Conservation (phyloP, 164 flowering plant species). For the Chimonanthus praecox region DNA sequence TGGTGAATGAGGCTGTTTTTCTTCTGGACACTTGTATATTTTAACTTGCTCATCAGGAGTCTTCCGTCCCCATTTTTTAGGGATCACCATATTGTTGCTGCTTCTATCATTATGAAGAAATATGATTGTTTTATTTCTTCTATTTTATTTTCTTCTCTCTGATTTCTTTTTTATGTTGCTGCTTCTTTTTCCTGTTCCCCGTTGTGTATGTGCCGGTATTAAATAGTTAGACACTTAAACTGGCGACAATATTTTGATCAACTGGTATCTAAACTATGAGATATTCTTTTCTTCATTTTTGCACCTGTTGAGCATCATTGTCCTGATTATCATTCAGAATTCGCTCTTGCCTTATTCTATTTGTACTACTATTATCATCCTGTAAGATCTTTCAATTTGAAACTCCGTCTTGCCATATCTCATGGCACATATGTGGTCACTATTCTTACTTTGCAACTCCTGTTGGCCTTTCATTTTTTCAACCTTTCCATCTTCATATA, state of each 20-base stretch:
- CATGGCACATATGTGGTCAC: conserved; percentile 49
- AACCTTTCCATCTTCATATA: conserved; percentile 54
- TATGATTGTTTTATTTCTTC: background rate
- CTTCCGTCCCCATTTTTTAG: too few relatives aligned
- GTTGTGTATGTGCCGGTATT: conserved; percentile 14
- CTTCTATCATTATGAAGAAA: background rate
- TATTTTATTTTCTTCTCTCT: background rate
- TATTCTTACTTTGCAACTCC: conserved; percentile 60
- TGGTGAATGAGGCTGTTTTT: background rate
- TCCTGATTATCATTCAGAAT: conserved; percentile 39
- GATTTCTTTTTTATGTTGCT: conserved; percentile 15
- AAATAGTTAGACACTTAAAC: conserved; percentile 16
- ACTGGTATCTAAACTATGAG: conserved; percentile 26
- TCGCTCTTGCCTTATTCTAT: conserved; percentile 42
- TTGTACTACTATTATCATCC: conserved; percentile 34
- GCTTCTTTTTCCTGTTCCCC: conserved; percentile 6
- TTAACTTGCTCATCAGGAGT: background rate
- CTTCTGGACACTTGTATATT: background rate
- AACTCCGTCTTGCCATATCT: conserved; percentile 48
- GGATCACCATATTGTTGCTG: background rate
- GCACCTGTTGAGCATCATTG: conserved; percentile 48
- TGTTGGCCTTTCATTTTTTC: conserved; percentile 75
- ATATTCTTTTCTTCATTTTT: conserved; percentile 35
- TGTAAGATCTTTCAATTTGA: conserved; percentile 39
- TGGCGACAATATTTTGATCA: conserved; percentile 24